Conservation (phyloP, 345 rosid species). For the Mercurialis annua region DNA sequence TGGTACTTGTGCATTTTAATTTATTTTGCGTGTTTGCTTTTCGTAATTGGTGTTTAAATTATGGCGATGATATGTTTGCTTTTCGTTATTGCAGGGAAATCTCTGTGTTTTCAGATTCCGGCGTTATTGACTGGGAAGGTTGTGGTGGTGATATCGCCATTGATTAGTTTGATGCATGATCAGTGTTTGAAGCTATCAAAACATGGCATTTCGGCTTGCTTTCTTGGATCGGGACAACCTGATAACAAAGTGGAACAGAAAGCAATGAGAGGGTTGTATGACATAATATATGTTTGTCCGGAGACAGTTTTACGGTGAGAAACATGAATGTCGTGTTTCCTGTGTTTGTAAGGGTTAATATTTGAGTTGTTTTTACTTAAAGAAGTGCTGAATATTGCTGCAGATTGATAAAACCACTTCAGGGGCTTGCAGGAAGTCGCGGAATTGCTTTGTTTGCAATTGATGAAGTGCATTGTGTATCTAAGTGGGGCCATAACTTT, state of each 20-base stretch:
- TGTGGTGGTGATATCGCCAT: slow-evolving; percentile 84
- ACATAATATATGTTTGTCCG: slow-evolving; percentile 81
- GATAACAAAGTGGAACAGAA: slow-evolving; percentile 75
- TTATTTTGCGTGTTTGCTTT: neutral
- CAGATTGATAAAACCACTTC: slow-evolving; percentile 72
- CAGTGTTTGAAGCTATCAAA: slow-evolving; percentile 79
- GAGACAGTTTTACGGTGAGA: slow-evolving; percentile 67
- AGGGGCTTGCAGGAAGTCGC: slow-evolving; percentile 64
- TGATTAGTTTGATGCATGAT: slow-evolving; percentile 96
- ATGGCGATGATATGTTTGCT: neutral
- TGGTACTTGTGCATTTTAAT: slow-evolving; percentile 38
- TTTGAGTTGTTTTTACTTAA: slow-evolving; percentile 8
- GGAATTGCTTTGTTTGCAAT: slow-evolving; percentile 88
- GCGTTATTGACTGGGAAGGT: slow-evolving; percentile 72
- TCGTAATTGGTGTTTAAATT: neutral
- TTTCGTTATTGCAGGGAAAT: slow-evolving; percentile 67
- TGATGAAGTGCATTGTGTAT: slow-evolving; percentile 90
- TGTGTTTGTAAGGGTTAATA: slow-evolving; percentile 7
- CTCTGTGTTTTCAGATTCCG: slow-evolving; percentile 89
- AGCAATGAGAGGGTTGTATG: slow-evolving; percentile 82
- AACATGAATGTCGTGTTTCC: neutral
- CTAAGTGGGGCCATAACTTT: slow-evolving; percentile 97
- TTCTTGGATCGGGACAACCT: slow-evolving; percentile 94
- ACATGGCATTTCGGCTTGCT: slow-evolving; percentile 80
- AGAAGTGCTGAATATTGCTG: slow-evolving; percentile 11